Base-by-base conservation (phyloP, 805 yeast genomes). In the Zygoascus ofunaensis region DNA sequence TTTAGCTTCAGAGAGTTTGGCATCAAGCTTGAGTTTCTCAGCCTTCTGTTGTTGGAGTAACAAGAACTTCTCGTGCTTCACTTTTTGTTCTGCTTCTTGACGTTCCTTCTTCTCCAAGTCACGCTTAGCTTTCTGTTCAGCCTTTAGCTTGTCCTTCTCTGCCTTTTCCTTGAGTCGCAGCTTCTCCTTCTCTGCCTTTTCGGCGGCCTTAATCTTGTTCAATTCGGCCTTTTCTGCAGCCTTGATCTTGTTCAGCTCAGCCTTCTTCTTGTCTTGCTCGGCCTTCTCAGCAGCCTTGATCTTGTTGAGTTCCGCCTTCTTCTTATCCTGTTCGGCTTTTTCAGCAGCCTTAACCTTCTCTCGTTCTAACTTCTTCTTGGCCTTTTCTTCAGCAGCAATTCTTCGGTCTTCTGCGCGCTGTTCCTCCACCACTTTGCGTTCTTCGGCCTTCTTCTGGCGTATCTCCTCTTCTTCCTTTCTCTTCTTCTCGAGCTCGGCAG, bases 1-100 rank as follows among this genome's bases (percentile, higher is more conserved):
- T 23, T 52, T 50, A 43, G 51, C 52, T 43, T 55, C 47, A 8
- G 55, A 54, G 22, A 49, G 44, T 8, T 59, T 56, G 7, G 50
- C 55, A 40, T 43, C 34, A 21, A 47, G 46, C 43, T 42, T 43
- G 20, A 48, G 40, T 41, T 45, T 46, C 35, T 44, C 46, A n/a
- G 52, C 48, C 38, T 45, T 39, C 14, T 38, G 44, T 43, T 49
- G 45, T 40, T 41, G 42, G 18, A 19, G 40, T 12, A 42, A 39
- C 39, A 54, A 54, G 32, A 46, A 50, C 33, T 42, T 37, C 36
- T 49, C 51, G 21, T 60, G 62, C 26, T 54, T 52, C 43, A 39
- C 43, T 50, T 49, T 54, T 19, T 52, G 42, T 40, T 44, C 44
- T 34, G 46, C 47, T 22, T 49, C 51, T 5, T 53, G 57, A 15